These are phyloP conservation scores for Pichia sp. DNA, from an alignment of 1,139 yeast species.

Conservation along the genomic window DNA sequence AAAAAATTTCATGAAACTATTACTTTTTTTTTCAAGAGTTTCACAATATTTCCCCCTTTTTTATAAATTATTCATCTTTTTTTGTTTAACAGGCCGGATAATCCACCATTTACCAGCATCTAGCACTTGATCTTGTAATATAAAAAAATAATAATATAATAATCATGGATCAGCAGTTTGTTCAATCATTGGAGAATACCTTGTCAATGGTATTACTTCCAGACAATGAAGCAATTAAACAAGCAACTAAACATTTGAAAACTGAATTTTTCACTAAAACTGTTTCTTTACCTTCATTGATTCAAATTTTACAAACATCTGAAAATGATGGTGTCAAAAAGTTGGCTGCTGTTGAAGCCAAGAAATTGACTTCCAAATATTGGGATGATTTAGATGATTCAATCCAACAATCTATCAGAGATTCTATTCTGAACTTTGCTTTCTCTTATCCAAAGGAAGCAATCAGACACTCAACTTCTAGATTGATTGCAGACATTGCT, in stretches of 20 bases:
- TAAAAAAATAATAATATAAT: neutral
- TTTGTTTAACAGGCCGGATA: neutral
- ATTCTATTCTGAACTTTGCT: conserved; percentile 59
- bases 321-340: conserved; percentile 60
- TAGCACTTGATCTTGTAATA: neutral
- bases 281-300: conserved; percentile 68
- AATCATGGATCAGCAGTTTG: conserved; percentile 61
- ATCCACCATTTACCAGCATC: neutral
- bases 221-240: conserved; percentile 68
- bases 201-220: conserved; percentile 71
- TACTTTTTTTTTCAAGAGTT: neutral
- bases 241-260: conserved; percentile 70
- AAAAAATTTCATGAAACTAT: neutral
- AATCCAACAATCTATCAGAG: conserved; percentile 53
- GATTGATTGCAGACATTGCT: conserved; percentile 84
- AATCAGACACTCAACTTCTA: conserved; percentile 83
- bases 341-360: conserved; percentile 91
- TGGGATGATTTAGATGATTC: conserved; percentile 59
- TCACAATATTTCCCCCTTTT: neutral
- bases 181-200: conserved; percentile 67
- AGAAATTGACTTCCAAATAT: conserved; percentile 66
- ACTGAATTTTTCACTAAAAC: conserved; percentile 69
- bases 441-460: conserved; percentile 56
- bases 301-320: conserved; percentile 70
- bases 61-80: neutral